These are phyloP conservation scores for Candida succiphila DNA, from an alignment of 805 yeast species.

Conservation along the genomic window DNA sequence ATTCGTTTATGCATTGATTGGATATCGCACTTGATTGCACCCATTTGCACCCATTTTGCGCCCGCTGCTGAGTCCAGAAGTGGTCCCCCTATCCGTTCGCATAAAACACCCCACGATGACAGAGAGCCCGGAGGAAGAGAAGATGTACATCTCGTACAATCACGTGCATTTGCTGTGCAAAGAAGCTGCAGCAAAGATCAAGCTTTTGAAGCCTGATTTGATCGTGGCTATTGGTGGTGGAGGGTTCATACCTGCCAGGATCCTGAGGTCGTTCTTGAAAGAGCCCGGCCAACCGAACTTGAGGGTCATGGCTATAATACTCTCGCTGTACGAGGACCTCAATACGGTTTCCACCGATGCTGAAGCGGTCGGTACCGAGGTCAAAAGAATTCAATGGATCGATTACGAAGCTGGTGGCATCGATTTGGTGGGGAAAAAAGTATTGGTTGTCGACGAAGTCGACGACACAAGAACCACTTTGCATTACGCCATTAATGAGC, in stretches of 20 bases:
- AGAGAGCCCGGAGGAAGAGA: conserved; percentile 16
- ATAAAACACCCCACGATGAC: background rate
- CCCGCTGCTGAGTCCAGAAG: no score
- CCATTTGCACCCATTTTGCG: no score
- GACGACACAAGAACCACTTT: conserved; percentile 82
- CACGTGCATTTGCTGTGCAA: conserved; percentile 55
- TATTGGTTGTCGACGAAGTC: conserved; percentile 73
- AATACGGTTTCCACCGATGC: conserved; percentile 46
- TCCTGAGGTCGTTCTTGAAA: conserved; percentile 85
- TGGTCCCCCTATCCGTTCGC: no score
- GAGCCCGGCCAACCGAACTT: conserved; percentile 82
- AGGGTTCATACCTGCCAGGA: conserved; percentile 96
- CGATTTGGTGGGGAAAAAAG: conserved; percentile 50
- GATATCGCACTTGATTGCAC: no score
- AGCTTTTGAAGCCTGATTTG: conserved; percentile 72
- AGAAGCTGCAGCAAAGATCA: conserved; percentile 47
- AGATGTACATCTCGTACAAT: conserved; percentile 72
- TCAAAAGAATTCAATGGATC: conserved; percentile 76
- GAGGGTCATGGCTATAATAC: conserved; percentile 89
- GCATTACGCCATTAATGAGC: conserved; percentile 68
- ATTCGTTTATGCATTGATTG: no score
- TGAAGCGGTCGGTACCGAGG: conserved; percentile 56
- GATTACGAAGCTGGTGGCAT: conserved; percentile 59
- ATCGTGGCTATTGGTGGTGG: conserved; percentile 87
- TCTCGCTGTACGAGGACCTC: conserved; percentile 83